Base-by-base conservation (phyloP, 73 alveolate genomes). In the Paramecium primaurelia region DNA sequence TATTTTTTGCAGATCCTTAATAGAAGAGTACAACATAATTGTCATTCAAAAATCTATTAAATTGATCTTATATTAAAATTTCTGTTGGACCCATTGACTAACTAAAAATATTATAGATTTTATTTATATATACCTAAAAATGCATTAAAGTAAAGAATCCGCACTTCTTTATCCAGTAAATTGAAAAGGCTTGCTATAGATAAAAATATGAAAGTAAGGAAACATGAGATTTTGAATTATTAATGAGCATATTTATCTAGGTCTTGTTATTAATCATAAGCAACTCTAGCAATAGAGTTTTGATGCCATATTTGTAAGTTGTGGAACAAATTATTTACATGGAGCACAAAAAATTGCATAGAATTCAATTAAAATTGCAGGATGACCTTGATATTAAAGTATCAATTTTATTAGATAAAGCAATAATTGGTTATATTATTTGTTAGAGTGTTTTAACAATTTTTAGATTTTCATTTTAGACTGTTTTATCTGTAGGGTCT, bases 301-400 rank as follows among this genome's bases (percentile, higher is more conserved):
- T 12, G 28, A 20, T 8, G 34, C 42, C 12, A 22, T 2, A 6
- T 80, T 58, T 12, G 30, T 80, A 32, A 45, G 58, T 80, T 25
- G 12, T 1, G 58, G 59, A 7, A 28, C 54, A 20, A 45, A 80
- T 22, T 80, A 6, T 8, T 49, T 42, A 37, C 37, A 80, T 45
- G 58, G 91, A 22, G 58, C 91, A 80, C 77, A 45, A 22, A 58
- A 45, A 58, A 45, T 20, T 11, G 91, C 89, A 45, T 45, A 80
- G 26, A 80, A 44, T 28, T 80, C 91, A 25, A 77, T 47, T 10
- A 80, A 26, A 25, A 45, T 16, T 18, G 20, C 20, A 11, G 77
- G 75, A 9, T 20, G 20, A n/a, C 49, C 68, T 36, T 14, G 25
- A 20, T 9, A 80, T 80, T 6, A 36, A 59, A 22, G 25, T 1